Percentiles rank a stretch among this genome's conserved stretches.
phyloP scores from a whole-genome alignment of 345 rosid genomes.

The Gossypium mustelinum region DNA sequence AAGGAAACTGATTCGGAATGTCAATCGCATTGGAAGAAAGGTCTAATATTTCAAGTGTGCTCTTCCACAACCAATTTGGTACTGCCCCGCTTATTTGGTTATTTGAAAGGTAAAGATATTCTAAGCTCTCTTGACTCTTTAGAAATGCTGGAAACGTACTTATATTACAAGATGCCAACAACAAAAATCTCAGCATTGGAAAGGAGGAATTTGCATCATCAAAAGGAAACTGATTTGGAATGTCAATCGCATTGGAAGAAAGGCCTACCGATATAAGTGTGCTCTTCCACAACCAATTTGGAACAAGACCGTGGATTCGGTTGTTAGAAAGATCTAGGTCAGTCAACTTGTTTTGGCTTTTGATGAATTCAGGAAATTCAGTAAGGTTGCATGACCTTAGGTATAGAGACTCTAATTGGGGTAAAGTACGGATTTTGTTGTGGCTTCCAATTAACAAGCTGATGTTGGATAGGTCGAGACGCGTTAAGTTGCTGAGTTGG shows the following conservation, averaged over 20 bases:
- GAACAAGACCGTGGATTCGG: background rate
- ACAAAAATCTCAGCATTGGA: background rate
- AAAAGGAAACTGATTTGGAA: background rate
- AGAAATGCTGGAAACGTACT: no score
- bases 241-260: background rate
- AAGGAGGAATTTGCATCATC: background rate
- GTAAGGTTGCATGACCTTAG: background rate
- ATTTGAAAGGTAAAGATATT: background rate
- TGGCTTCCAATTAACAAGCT: background rate
- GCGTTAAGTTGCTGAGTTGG: background rate
- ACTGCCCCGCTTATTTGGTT: background rate
- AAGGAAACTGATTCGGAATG: background rate
- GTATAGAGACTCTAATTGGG: accelerated
- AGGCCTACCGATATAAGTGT: background rate
- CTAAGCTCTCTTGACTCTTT: background rate
- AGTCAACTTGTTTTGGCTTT: no score
- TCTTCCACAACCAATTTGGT: background rate
- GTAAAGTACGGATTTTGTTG: background rate
- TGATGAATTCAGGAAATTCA: background rate
- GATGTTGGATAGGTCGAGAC: background rate
- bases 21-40: background rate
- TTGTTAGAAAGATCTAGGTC: background rate
- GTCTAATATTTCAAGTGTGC: background rate
- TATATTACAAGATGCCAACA: background rate
- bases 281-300: background rate